Conservation (phyloP, 176 grass and related monocot species). For the Saccharum spontaneum region DNA sequence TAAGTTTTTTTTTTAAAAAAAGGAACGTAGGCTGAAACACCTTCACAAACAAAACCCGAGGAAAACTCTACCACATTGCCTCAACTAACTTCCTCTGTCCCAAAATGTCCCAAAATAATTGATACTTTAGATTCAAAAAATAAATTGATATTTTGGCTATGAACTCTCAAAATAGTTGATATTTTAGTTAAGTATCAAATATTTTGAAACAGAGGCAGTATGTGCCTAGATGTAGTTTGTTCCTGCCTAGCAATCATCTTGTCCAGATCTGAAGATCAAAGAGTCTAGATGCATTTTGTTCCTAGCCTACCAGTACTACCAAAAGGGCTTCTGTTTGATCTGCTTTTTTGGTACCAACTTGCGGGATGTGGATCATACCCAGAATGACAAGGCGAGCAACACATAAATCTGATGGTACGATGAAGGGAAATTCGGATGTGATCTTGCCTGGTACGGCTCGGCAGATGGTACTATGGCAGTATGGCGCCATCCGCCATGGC, state of each 20-base stretch:
- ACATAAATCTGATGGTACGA: not conserved
- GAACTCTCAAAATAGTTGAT: too few species aligned
- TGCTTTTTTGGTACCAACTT: not conserved
- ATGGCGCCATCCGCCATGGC: not conserved
- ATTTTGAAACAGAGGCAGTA: not conserved
- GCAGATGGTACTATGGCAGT: not conserved
- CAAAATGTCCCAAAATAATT: too few species aligned
- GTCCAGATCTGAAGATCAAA: not conserved
- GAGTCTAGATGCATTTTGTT: not conserved
- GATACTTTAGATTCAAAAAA: too few species aligned
- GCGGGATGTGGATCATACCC: not conserved
- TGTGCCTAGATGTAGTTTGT: not conserved
- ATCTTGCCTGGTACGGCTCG: not conserved
- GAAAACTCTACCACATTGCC: not conserved
- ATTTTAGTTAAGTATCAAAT: not conserved
- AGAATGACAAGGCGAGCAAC: not conserved
- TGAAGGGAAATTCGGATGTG: conserved; percentile 15
- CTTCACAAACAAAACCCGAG: not conserved
- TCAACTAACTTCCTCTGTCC: too few species aligned
- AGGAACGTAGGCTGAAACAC: too few species aligned
- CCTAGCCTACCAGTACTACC: not conserved
- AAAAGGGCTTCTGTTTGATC: not conserved
- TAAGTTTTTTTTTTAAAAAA: not conserved
- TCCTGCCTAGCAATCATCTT: not conserved
- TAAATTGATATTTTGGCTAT: too few species aligned